These are phyloP conservation scores for Lasiodiplodia theobromae DNA, from an alignment of 2,329 filamentous ascomycete species.

Conservation along the genomic window DNA sequence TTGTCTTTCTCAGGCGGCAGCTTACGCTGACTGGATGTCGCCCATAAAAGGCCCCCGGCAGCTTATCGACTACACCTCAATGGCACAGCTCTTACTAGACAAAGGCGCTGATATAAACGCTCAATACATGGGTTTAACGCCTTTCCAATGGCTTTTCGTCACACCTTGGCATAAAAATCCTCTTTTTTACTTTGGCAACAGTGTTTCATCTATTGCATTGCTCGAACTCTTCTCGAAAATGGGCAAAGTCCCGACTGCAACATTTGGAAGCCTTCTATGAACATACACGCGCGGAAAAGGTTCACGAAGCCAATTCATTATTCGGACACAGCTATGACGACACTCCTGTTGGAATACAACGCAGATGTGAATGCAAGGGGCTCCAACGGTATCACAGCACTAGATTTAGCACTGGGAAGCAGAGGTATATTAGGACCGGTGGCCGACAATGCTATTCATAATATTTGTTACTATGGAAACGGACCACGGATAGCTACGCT, in stretches of 20 bases:
- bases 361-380: neutral
- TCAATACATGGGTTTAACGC: neutral
- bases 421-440: too few relatives aligned
- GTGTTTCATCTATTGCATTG: too few relatives aligned
- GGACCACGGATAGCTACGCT: too few relatives aligned
- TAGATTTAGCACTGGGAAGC: neutral
- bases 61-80: neutral
- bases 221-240: neutral
- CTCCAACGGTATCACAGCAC: neutral
- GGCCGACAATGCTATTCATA: fast-evolving
- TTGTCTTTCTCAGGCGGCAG: neutral
- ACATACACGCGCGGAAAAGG: neutral
- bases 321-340: neutral
- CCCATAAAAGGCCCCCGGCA: too few relatives aligned
- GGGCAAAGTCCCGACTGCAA: neutral
- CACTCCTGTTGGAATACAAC: neutral
- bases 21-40: neutral
- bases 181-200: too few relatives aligned
- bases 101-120: neutral
- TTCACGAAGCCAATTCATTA: neutral
- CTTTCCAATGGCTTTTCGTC: neutral
- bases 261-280: neutral
- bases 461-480: too few relatives aligned
- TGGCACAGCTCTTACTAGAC: neutral
- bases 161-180: too few relatives aligned